phyloP scores from a whole-genome alignment of 2,329 filamentous ascomycete species.

The Byssochlamys sp. region DNA sequence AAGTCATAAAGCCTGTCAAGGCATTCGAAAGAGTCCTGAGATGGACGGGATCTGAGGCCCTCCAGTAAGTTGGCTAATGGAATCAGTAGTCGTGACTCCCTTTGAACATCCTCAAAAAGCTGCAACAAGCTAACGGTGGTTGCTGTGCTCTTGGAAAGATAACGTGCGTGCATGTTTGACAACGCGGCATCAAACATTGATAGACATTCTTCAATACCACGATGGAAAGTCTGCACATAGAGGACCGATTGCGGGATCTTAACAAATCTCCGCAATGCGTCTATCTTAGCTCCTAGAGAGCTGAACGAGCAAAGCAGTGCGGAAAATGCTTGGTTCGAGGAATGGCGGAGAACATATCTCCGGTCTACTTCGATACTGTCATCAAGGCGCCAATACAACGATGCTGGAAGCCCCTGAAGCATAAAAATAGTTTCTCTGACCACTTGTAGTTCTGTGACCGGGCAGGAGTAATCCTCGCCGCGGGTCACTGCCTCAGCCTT shows the following conservation, averaged over 20 bases:
- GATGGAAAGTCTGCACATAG: constrained; percentile 62
- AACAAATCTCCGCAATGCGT: constrained; percentile 42
- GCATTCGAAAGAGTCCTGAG: constrained; percentile 55
- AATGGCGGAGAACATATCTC: constrained; percentile 26
- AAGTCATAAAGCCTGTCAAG: constrained; percentile 69
- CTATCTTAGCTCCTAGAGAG: constrained; percentile 40
- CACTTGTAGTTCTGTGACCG: constrained; percentile 60
- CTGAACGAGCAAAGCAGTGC: constrained; percentile 36
- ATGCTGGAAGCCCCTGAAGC: constrained; percentile 68
- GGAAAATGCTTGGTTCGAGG: constrained; percentile 21
- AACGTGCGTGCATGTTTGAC: constrained; percentile 50
- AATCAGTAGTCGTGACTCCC: constrained; percentile 46
- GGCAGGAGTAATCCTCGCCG: constrained; percentile 14
- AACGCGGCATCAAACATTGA: constrained; percentile 50
- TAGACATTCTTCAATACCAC: constrained; percentile 51
- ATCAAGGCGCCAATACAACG: constrained; percentile 49
- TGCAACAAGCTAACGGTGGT: constrained; percentile 58
- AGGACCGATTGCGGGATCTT: constrained; percentile 41
- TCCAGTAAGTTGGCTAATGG: constrained; percentile 54
- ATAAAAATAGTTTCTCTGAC: constrained; percentile 75
- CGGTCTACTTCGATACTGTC: constrained; percentile 27
- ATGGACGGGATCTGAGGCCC: constrained; percentile 39
- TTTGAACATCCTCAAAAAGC: constrained; percentile 49
- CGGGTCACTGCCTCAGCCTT: constrained; percentile 12
- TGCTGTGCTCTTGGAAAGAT: constrained; percentile 46